Conservation (phyloP, 2,329 filamentous ascomycete genomes). For the Teratosphaeria pseudoeucalypti region DNA sequence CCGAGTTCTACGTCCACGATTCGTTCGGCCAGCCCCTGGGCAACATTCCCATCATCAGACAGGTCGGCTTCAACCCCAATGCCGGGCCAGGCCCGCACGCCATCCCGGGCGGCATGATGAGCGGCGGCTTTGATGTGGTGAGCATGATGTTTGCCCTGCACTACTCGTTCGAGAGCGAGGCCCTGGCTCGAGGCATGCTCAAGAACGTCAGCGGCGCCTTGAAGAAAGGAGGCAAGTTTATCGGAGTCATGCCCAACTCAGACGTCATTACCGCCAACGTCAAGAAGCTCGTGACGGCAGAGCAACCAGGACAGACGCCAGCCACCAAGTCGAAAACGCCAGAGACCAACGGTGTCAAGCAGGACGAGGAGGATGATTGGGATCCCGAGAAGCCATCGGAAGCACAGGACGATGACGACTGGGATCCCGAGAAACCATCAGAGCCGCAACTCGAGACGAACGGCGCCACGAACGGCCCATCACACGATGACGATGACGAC, state of each 20-base stretch:
- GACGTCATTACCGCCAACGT: conserved; percentile 76
- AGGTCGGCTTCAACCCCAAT: conserved; percentile 78
- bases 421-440: conserved; percentile 34
- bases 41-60: conserved; percentile 67
- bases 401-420: conserved; percentile 25
- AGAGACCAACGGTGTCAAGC: conserved; percentile 4
- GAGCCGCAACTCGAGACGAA: conserved; percentile 24
- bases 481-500: conserved; percentile 10
- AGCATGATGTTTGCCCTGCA: conserved; percentile 99
- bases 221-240: conserved; percentile 88
- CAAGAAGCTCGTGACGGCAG: conserved; percentile 59
- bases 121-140: conserved; percentile 83
- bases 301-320: conserved; percentile 30
- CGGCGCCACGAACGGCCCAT: neutral
- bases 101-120: conserved; percentile 56
- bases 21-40: conserved; percentile 80
- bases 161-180: conserved; percentile 91
- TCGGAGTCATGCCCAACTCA: conserved; percentile 94
- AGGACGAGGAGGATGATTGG: conserved; percentile 25
- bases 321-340: conserved; percentile 8
- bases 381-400: conserved; percentile 36
- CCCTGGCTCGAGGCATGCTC: conserved; percentile 83
- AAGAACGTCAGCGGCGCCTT: conserved; percentile 80
- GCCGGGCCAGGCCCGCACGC: conserved; percentile 47
- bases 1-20: conserved; percentile 81